phyloP scores from a whole-genome alignment of 495 filamentous ascomycete genomes.

The Cercophora sp. region DNA sequence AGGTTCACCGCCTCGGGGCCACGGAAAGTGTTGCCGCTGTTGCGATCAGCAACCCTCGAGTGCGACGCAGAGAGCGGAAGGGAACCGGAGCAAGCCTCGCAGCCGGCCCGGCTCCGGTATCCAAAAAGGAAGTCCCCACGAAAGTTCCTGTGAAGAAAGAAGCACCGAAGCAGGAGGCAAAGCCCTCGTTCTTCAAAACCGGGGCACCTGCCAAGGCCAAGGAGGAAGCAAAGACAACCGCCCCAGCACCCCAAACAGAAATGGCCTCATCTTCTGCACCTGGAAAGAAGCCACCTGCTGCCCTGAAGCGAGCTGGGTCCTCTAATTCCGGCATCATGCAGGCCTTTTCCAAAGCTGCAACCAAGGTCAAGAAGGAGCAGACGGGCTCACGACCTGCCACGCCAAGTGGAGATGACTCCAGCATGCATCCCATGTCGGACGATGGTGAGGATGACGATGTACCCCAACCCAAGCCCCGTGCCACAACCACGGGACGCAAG shows the following conservation, averaged over 20 bases:
- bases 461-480: constrained; percentile 33
- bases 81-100: constrained; percentile 16
- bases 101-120: constrained; percentile 4
- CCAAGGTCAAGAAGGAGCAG: constrained; percentile 55
- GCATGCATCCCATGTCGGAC: constrained; percentile 62
- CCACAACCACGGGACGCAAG: constrained; percentile 41
- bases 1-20: constrained; percentile 44
- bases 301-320: constrained; percentile 54
- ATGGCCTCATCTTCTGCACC: constrained; percentile 25
- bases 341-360: constrained; percentile 77
- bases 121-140: no score
- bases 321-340: constrained; percentile 62
- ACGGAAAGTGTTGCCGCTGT: constrained; percentile 17
- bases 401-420: constrained; percentile 52
- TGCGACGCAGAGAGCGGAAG: constrained; percentile 37
- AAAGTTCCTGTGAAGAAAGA: no score
- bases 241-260: constrained; percentile 23
- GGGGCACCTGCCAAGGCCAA: constrained; percentile 26
- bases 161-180: constrained; percentile 13
- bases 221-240: constrained; percentile 30
- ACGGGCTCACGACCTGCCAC: constrained; percentile 38
- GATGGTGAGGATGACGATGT: constrained; percentile 67
- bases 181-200: constrained; percentile 15
- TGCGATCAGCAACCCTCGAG: constrained; percentile 33
- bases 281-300: constrained; percentile 37